Percentiles rank a stretch among this genome's conserved stretches.
phyloP scores from a whole-genome alignment of 106 monocot species.

The Acorus gramineus region DNA sequence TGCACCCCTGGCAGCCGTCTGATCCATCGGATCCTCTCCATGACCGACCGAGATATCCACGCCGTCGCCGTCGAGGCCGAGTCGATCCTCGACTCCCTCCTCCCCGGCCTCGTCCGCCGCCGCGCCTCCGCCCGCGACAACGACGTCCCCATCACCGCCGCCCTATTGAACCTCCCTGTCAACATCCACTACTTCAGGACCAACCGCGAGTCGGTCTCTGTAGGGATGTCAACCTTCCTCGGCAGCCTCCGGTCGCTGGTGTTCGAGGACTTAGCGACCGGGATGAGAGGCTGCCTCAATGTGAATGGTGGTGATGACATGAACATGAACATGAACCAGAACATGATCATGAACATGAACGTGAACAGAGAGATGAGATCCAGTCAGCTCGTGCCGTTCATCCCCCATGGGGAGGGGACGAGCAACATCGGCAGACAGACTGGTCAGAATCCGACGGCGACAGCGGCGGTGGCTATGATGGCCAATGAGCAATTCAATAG shows the following conservation, averaged over 20 bases:
- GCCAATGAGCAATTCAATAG: too few species aligned
- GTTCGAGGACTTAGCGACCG: conserved; percentile 7
- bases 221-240: neutral
- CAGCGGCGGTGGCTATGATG: too few species aligned
- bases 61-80: conserved; percentile 11
- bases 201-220: conserved; percentile 11
- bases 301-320: too few species aligned
- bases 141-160: neutral
- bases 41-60: conserved; percentile 1
- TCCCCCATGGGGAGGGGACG: too few species aligned
- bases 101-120: neutral
- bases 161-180: conserved; percentile 16
- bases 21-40: conserved; percentile 8
- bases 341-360: too few species aligned
- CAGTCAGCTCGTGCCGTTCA: too few species aligned
- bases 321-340: too few species aligned
- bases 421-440: too few species aligned
- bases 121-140: neutral
- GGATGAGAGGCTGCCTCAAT: too few species aligned
- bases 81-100: conserved; percentile 17
- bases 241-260: conserved; percentile 8
- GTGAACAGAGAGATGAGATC: too few species aligned
- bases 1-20: conserved; percentile 10
- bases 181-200: conserved; percentile 24
- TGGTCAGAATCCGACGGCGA: too few species aligned